phyloP scores from a whole-genome alignment of 108 stramenopile genomes.

The Nannochloropsis gaditana region DNA sequence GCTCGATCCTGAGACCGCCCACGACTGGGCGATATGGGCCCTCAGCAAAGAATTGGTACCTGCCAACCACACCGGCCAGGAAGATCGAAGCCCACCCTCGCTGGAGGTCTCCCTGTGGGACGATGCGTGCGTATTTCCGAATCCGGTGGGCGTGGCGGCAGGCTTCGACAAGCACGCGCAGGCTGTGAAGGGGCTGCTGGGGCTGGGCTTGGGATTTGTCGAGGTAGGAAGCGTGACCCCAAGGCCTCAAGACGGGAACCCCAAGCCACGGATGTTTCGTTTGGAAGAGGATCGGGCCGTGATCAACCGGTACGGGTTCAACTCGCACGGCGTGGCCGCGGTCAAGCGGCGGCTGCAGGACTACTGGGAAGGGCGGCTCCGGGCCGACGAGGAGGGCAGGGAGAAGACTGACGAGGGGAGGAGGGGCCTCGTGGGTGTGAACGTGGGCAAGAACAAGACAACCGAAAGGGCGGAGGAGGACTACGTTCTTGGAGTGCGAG shows the following conservation, averaged over 20 bases:
- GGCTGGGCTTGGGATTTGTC: constrained; percentile 72
- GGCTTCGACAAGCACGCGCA: constrained; percentile 91
- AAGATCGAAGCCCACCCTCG: background rate
- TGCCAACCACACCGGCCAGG: background rate
- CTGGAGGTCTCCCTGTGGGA: constrained; percentile 8
- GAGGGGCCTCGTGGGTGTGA: constrained; percentile 61
- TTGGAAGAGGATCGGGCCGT: constrained; percentile 75
- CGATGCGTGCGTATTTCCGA: constrained; percentile 53
- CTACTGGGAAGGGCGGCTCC: background rate
- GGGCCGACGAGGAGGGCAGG: background rate
- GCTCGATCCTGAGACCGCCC: constrained; percentile 45
- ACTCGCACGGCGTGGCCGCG: constrained; percentile 64
- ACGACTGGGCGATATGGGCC: constrained; percentile 34
- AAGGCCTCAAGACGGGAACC: constrained; percentile 81
- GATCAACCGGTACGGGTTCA: constrained; percentile 94
- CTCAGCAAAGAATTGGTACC: constrained; percentile 12
- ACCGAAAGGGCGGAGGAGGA: constrained; percentile 55
- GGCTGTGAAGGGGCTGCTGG: constrained; percentile 65
- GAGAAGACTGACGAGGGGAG: background rate
- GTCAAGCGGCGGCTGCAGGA: constrained; percentile 57
- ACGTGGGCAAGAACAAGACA: constrained; percentile 90
- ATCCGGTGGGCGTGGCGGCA: constrained; percentile 84
- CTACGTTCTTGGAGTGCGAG: constrained; percentile 67
- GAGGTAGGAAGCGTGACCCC: constrained; percentile 83
- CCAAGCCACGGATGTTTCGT: constrained; percentile 89